Percentiles rank a stretch among this genome's conserved stretches.
Conservation (phyloP, 495 filamentous ascomycete species). For the Hyaloscypha finlandica region DNA sequence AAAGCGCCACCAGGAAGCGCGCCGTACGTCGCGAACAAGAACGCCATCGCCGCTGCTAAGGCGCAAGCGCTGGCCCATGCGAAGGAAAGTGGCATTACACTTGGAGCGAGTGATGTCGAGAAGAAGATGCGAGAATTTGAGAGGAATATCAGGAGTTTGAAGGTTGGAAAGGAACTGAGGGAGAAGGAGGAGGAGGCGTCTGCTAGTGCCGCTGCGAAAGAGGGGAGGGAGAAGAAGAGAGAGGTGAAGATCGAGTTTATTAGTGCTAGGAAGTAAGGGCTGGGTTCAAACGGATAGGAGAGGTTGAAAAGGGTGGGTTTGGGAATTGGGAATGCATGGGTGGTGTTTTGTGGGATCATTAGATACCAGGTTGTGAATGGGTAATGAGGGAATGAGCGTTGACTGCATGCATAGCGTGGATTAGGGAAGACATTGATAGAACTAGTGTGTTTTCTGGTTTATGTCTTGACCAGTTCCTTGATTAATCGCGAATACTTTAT, state of each 20-base stretch:
- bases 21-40: background rate
- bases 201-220: background rate
- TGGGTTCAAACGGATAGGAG: background rate
- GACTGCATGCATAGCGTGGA: background rate
- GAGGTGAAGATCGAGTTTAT: background rate
- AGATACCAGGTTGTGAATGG: background rate
- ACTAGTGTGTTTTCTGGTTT: too few relatives aligned
- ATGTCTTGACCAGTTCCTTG: background rate
- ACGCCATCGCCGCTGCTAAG: background rate
- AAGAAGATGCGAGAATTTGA: constrained; percentile 21
- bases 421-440: background rate
- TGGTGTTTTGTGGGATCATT: constrained; percentile 1
- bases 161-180: constrained; percentile 4
- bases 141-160: constrained; percentile 20
- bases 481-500: background rate
- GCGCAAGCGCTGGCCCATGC: background rate
- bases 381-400: background rate
- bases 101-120: constrained; percentile 13
- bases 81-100: background rate
- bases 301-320: background rate
- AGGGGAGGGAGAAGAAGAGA: background rate
- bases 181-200: background rate
- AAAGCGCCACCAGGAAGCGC: background rate
- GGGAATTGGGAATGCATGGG: background rate
- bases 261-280: background rate